phyloP scores from a whole-genome alignment of 139 green algal genomes.

The Penium margaritaceum region DNA sequence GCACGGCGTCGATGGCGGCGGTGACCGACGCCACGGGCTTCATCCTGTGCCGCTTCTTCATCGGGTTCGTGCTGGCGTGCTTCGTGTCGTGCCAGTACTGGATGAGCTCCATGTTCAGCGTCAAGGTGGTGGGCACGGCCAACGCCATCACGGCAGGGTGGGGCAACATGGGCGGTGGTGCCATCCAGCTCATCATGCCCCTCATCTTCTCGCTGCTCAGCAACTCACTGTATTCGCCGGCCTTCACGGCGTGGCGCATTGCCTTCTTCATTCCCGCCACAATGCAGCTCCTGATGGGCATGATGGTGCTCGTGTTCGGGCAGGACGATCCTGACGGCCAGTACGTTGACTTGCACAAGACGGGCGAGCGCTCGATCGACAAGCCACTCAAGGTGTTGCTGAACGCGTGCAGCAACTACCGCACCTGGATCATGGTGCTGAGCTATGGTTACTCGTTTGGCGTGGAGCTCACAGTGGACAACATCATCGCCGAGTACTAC shows the following conservation, averaged over 20 bases:
- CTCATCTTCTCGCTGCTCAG: constrained; percentile 63
- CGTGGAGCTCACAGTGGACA: constrained; percentile 76
- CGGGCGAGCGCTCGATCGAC: constrained; percentile 40
- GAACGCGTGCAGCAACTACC: constrained; percentile 56
- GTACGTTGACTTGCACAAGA: constrained; percentile 65
- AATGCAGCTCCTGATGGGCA: constrained; percentile 62
- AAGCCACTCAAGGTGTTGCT: constrained; percentile 53
- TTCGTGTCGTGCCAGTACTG: constrained; percentile 81
- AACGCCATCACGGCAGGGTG: constrained; percentile 74
- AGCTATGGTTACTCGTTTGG: constrained; percentile 68
- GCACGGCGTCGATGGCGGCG: constrained; percentile 58
- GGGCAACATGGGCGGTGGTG: constrained; percentile 70
- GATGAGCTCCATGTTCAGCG: constrained; percentile 73
- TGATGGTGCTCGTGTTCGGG: constrained; percentile 36
- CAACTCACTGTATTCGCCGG: constrained; percentile 5
- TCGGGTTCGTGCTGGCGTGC: constrained; percentile 69
- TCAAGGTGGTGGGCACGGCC: constrained; percentile 73
- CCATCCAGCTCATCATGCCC: constrained; percentile 86
- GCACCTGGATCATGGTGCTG: constrained; percentile 57
- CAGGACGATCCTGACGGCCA: constrained; percentile 79
- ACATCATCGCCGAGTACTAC: constrained; percentile 65
- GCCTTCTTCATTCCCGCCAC: constrained; percentile 76
- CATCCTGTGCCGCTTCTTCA: constrained; percentile 68
- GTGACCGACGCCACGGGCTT: constrained; percentile 60
- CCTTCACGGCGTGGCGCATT: constrained; percentile 72